Conservation (phyloP, 495 filamentous ascomycete species). For the Recurvomyces mirabilis region DNA sequence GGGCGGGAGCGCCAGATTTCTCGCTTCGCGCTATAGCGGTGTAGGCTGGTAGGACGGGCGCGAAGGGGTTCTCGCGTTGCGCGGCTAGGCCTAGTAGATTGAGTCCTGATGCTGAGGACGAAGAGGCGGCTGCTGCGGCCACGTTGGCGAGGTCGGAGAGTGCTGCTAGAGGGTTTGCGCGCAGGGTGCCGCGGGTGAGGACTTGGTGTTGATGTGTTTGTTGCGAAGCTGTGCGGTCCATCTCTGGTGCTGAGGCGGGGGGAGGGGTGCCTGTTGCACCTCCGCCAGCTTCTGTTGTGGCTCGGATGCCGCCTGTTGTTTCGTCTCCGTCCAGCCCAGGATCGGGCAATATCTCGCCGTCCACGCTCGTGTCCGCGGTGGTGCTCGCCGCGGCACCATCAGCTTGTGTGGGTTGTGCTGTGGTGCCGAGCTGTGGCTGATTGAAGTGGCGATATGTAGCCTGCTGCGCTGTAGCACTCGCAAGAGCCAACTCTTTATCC, state of each 20-base stretch:
- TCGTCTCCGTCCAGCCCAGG: not conserved
- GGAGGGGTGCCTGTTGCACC: conserved; percentile 12
- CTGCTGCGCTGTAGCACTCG: conserved; percentile 31
- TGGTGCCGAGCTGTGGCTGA: conserved; percentile 19
- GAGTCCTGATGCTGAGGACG: too few species aligned
- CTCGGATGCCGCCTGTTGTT: not conserved
- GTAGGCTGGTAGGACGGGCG: conserved; percentile 20
- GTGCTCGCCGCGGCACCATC: conserved; percentile 10
- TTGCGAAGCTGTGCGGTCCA: conserved; percentile 26
- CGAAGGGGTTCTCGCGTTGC: conserved; percentile 20
- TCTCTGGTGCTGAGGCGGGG: conserved; percentile 25
- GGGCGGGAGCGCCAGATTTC: conserved; percentile 26
- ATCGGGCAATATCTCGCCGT: conserved; percentile 9
- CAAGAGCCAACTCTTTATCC: conserved; percentile 76
- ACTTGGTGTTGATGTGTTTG: too few species aligned
- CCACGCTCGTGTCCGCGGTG: conserved; percentile 8
- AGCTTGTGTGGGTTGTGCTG: not conserved
- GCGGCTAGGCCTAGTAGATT: not conserved
- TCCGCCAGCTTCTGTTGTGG: not conserved
- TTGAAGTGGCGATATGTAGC: conserved; percentile 32
- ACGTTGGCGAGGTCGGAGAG: conserved; percentile 22
- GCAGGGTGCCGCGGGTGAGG: conserved; percentile 23
- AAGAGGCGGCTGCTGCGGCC: conserved; percentile 9
- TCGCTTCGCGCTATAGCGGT: conserved; percentile 23
- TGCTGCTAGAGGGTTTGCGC: conserved; percentile 24